Evolutionary conservation across 331 rosid species (phyloP), one percentile per base, ranked within the genome.

Genomic region (Cydonia oblonga): DNA sequence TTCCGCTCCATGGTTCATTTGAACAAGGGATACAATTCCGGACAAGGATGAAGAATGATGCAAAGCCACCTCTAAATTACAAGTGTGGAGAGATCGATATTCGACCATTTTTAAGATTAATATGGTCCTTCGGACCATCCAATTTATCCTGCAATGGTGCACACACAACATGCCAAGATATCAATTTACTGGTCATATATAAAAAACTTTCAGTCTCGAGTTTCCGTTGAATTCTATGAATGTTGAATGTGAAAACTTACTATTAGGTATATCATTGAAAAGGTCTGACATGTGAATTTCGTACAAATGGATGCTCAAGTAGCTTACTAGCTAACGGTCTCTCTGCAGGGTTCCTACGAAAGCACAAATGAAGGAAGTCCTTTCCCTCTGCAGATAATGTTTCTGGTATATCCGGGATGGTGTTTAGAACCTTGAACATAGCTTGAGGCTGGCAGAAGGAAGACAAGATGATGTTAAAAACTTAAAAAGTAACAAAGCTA

Each of bases 371-470:
- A 67, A 95, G 96, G 82, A 95, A 95, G 67, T 87, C 93, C 71
- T 83, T 90, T 74, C 97, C 97, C n/a, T 86, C 93, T 25, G 89
- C 46, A 46, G 97, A 95, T 74, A 95, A 75, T 19, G 69, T 82
- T 64, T 88, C 90, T 5, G 99, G 99, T 76, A 91, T 85, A 33
- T 87, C 67, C 18, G 99, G 99, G 66, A 86, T 76, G 75, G 57
- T 86, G 79, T 91, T 85, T 86, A 95, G 78, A 35, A 86, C 92
- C 86, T 91, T 93, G 93, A 95, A 95, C 97, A 95, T 95, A 78
- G 96, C 97, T 84, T 89, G 96, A 80, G 93, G 96, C 99, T 95
- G 81, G 66, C 71, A 82, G 28, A 72, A 9, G 22, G 57, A 76
- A 84, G 10, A 26, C 57, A 89, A 63, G 67, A 71, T 26, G 38